phyloP scores from a whole-genome alignment of 2,329 filamentous ascomycete species.

The Alternaria gaisen region DNA sequence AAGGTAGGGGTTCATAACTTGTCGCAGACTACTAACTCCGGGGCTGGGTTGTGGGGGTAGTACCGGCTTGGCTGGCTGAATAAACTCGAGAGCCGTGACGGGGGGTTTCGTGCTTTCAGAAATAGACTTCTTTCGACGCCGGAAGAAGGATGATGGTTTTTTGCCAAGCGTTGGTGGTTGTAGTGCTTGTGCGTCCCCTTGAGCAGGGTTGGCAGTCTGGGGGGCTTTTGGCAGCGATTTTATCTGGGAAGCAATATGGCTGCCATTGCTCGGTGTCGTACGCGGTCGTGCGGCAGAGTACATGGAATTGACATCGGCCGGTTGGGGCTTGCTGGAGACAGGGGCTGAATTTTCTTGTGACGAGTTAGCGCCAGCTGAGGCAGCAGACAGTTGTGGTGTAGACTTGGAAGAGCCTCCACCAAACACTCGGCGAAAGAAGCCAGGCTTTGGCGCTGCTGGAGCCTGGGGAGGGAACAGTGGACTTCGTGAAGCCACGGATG shows the following conservation, averaged over 20 bases:
- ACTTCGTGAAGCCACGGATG: slow-evolving; percentile 63
- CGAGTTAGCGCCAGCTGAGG: slow-evolving; percentile 24
- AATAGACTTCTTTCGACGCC: slow-evolving; percentile 89
- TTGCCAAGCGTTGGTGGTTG: slow-evolving; percentile 69
- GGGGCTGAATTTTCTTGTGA: slow-evolving; percentile 31
- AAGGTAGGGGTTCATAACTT: slow-evolving; percentile 88
- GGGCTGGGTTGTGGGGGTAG: slow-evolving; percentile 52
- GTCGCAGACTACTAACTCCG: slow-evolving; percentile 79
- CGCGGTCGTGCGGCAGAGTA: slow-evolving; percentile 47
- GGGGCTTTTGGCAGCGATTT: slow-evolving; percentile 53
- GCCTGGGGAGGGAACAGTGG: slow-evolving; percentile 51
- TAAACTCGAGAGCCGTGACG: slow-evolving; percentile 58
- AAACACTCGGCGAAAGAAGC: slow-evolving; percentile 95
- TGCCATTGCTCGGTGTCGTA: slow-evolving; percentile 52
- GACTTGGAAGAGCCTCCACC: slow-evolving; percentile 70
- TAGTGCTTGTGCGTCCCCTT: slow-evolving; percentile 34
- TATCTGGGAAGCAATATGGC: slow-evolving; percentile 58
- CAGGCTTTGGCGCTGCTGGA: slow-evolving; percentile 69
- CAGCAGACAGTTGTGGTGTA: slow-evolving; percentile 39
- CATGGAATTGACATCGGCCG: slow-evolving; percentile 41
- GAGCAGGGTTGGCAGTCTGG: slow-evolving; percentile 34
- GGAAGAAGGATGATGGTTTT: slow-evolving; percentile 94
- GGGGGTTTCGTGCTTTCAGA: slow-evolving; percentile 72
- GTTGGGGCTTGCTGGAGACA: slow-evolving; percentile 27
- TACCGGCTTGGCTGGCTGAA: slow-evolving; percentile 37